These are phyloP conservation scores for Quercus lobata DNA, from an alignment of 331 rosid genomes.

Conservation along the genomic window DNA sequence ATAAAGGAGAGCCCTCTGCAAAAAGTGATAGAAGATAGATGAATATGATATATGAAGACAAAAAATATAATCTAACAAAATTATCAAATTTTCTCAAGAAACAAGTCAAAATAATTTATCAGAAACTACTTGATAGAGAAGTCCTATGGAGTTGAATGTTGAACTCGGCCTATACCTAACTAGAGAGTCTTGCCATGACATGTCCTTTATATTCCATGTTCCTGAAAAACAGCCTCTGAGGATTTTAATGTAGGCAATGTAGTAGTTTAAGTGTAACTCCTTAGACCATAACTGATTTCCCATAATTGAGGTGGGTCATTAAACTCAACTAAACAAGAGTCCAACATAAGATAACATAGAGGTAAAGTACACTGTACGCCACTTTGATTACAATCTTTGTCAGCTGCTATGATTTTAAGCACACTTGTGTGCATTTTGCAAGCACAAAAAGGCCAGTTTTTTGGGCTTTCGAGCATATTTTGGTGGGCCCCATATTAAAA, in stretches of 20 bases:
- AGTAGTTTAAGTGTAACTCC: no score
- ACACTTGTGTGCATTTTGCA: background rate
- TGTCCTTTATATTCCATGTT: background rate
- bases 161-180: background rate
- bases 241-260: no score
- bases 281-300: no score
- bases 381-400: background rate
- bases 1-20: no score
- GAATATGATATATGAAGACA: no score
- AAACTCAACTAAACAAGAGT: background rate
- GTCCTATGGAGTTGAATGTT: background rate
- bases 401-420: background rate
- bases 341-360: background rate
- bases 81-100: background rate
- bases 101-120: background rate
- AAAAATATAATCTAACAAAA: no score
- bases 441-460: background rate
- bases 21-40: no score
- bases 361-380: background rate
- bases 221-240: no score
- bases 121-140: background rate
- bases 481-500: no score
- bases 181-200: background rate
- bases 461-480: no score
- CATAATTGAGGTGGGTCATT: background rate